Conservation (phyloP, 2,329 filamentous ascomycete genomes). For the Leptodontidium sp. region DNA sequence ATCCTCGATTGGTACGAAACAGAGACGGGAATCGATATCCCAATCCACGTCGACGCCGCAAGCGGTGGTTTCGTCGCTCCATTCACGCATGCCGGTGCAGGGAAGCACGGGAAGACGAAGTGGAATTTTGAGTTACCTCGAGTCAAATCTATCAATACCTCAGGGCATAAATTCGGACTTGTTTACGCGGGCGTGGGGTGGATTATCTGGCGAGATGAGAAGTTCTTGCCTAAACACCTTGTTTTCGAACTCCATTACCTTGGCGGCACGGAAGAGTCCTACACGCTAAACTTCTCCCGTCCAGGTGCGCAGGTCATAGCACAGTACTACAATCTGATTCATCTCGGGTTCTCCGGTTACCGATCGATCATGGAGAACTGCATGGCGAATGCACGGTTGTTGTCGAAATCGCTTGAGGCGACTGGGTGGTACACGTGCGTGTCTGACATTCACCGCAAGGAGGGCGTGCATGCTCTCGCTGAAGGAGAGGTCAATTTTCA, state of each 20-base stretch:
- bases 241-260: conserved; percentile 75
- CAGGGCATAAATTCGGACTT: conserved; percentile 68
- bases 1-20: conserved; percentile 70
- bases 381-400: conserved; percentile 68
- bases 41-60: conserved; percentile 72
- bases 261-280: conserved; percentile 74
- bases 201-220: conserved; percentile 74
- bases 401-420: conserved; percentile 69
- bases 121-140: conserved; percentile 70
- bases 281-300: conserved; percentile 76
- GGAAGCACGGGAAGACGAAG: conserved; percentile 55
- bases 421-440: conserved; percentile 73
- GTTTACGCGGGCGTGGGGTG: conserved; percentile 75
- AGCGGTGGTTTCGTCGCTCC: conserved; percentile 69
- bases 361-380: conserved; percentile 71
- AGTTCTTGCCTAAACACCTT: conserved; percentile 70
- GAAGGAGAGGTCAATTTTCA: conserved; percentile 47
- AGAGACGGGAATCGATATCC: conserved; percentile 68
- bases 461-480: conserved; percentile 52
- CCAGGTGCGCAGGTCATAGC: conserved; percentile 74
- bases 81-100: conserved; percentile 63
- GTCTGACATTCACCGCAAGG: conserved; percentile 70
- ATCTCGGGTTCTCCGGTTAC: conserved; percentile 73
- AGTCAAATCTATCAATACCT: conserved; percentile 72
- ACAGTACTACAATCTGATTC: conserved; percentile 78